Evolutionary conservation across 2,329 filamentous ascomycete species (phyloP), one percentile per base, ranked within the genome.

Genomic region (Penicillium sp.): DNA sequence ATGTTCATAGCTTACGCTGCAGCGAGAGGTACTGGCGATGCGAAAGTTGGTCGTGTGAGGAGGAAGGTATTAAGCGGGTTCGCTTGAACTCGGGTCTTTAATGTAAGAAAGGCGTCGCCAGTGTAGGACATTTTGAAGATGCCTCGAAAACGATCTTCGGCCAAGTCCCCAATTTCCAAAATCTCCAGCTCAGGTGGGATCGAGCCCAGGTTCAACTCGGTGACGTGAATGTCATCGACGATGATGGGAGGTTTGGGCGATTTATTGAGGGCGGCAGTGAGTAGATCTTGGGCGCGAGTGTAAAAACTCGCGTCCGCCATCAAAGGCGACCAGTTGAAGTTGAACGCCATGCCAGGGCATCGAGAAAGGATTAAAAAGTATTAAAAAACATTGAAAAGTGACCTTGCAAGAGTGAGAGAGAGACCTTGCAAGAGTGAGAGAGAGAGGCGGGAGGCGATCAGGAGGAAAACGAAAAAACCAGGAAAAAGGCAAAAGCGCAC

Each of bases 311-410:
- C 93, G 79, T 97, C 94, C 70, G 93, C 93, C 78, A 95, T 94
- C 63, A 99, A 83, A 71, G 94, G 94, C 84, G 91, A 96, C 94
- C 94, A 99, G 90, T 97, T 97, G 89, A 99, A 99, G 82, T 97
- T 97, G 89, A 99, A 99, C 66, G 94, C 94, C 94, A 99, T 99
- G 76, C 60, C 64, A 58, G 63, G 42, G 65, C 66, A 70, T 70
- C 61, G 64, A 66, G 62, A 61, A 59, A 38, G 47, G 8, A 40
- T 41, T 42, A 55, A n/a, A 32, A 19, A 3, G 18, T 26, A 38
- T 47, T 39, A 49, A 26, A 42, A 44, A 50, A 38, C 43, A 41
- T 44, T 49, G 41, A 49, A 19, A 26, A 50, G 49, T 51, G 19
- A 38, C 19, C 14, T 30, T 14, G 16, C 50, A 29, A 38, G 36